A percentile compares a stretch with the other conserved stretches of the same genome.
Evolutionary conservation across 2,329 filamentous ascomycete species (phyloP).

Genomic region (Juglanconis sp.): DNA sequence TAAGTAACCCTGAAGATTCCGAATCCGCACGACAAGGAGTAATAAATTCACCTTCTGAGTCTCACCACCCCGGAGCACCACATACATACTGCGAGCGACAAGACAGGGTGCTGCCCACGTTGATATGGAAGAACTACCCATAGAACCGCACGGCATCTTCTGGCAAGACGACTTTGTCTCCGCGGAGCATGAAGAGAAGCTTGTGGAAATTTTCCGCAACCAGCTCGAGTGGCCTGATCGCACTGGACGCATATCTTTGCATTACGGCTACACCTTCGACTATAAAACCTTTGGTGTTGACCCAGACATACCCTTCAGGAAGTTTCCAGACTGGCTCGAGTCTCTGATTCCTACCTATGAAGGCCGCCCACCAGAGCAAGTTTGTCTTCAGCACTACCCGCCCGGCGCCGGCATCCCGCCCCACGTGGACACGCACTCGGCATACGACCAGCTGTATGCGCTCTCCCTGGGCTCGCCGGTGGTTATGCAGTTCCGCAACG

Average conservation of each 20-base stretch:
- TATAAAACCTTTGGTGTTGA: constrained; percentile 58
- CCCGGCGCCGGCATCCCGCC: constrained; percentile 59
- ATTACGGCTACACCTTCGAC: constrained; percentile 56
- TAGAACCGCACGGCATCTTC: constrained; percentile 35
- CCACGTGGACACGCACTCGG: constrained; percentile 56
- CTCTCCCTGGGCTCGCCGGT: constrained; percentile 40
- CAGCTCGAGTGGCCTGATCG: constrained; percentile 46
- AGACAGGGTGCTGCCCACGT: background rate
- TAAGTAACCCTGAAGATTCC: too few relatives aligned
- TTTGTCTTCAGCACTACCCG: constrained; percentile 59
- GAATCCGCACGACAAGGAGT: too few relatives aligned
- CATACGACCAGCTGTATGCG: constrained; percentile 44
- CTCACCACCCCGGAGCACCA: too few relatives aligned
- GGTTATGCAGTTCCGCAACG: constrained; percentile 41
- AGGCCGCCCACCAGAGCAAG: constrained; percentile 48
- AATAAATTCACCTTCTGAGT: too few relatives aligned
- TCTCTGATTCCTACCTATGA: constrained; percentile 45
- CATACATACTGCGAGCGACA: too few relatives aligned
- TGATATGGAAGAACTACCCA: constrained; percentile 24
- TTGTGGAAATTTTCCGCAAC: constrained; percentile 42
- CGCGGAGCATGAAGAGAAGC: constrained; percentile 39
- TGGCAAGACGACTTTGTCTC: constrained; percentile 47
- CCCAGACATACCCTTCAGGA: constrained; percentile 43
- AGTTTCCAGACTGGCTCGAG: constrained; percentile 49
- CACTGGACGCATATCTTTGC: constrained; percentile 45